phyloP scores from a whole-genome alignment of 495 filamentous ascomycete genomes.

The Aspergillus ostianus region DNA sequence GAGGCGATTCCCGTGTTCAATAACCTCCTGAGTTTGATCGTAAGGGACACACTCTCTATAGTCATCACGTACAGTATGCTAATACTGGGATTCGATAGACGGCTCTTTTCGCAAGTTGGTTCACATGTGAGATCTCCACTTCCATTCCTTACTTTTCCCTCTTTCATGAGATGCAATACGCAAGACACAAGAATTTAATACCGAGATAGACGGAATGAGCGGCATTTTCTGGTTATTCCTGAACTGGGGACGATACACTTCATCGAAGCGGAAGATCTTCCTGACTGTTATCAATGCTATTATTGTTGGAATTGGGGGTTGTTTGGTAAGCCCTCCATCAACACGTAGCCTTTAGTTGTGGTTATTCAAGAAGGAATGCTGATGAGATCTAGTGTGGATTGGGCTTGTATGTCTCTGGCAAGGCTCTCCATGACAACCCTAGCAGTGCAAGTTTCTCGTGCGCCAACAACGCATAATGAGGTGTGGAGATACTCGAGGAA shows the following conservation, averaged over 20 bases:
- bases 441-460: constrained; percentile 43
- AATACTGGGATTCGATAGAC: constrained; percentile 8
- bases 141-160: not conserved
- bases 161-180: no score
- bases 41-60: not conserved
- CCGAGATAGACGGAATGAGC: constrained; percentile 25
- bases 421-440: constrained; percentile 37
- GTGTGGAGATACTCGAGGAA: not conserved
- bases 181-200: not conserved
- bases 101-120: constrained; percentile 44
- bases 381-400: constrained; percentile 34
- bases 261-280: constrained; percentile 30
- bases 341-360: no score
- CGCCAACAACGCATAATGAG: constrained; percentile 32
- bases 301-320: constrained; percentile 32
- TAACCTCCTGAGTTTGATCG: constrained; percentile 55
- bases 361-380: not conserved
- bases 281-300: constrained; percentile 33
- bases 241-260: constrained; percentile 32
- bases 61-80: not conserved
- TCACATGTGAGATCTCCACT: constrained; percentile 26
- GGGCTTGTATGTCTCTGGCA: constrained; percentile 45
- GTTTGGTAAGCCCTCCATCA: constrained; percentile 29
- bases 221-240: constrained; percentile 46
- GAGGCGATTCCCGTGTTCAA: constrained; percentile 72